Evolutionary conservation across 1,284 basidiomycete species (phyloP).

Genomic region (Erythrobasidium hasegawianum): DNA sequence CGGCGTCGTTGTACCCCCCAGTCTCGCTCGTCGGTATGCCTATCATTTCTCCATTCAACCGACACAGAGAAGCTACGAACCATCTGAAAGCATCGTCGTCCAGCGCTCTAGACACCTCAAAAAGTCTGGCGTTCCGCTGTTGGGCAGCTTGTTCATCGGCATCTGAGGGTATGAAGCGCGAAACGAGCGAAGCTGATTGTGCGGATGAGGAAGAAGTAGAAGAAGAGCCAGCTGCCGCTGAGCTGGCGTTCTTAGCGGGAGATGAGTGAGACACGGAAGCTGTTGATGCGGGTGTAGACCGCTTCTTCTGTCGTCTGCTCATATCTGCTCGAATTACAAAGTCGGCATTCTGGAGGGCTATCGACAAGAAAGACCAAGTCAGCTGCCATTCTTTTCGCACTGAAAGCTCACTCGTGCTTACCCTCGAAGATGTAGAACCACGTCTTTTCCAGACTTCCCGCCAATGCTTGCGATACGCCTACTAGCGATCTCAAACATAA

Average conservation of each 20-base stretch:
- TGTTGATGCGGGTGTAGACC: constrained; percentile 7
- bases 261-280: constrained; percentile 29
- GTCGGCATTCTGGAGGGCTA: constrained; percentile 81
- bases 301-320: constrained; percentile 36
- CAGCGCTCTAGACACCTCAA: constrained; percentile 70
- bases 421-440: constrained; percentile 85
- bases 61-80: constrained; percentile 78
- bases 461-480: constrained; percentile 72
- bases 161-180: constrained; percentile 56
- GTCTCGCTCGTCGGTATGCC: constrained; percentile 60
- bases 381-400: not conserved
- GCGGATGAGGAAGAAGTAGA: constrained; percentile 1
- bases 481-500: constrained; percentile 82
- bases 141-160: constrained; percentile 70
- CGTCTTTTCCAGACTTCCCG: constrained; percentile 73
- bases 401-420: not conserved
- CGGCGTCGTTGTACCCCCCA: constrained; percentile 30
- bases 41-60: constrained; percentile 81
- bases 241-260: constrained; percentile 10
- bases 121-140: constrained; percentile 68
- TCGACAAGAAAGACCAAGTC: not conserved
- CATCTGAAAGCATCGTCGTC: constrained; percentile 75
- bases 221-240: not conserved
- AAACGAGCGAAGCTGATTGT: constrained; percentile 13
- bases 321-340: constrained; percentile 61